Evolutionary conservation across 2,329 filamentous ascomycete genomes (phyloP).

Genomic region (Paecilomyces fulvus): DNA sequence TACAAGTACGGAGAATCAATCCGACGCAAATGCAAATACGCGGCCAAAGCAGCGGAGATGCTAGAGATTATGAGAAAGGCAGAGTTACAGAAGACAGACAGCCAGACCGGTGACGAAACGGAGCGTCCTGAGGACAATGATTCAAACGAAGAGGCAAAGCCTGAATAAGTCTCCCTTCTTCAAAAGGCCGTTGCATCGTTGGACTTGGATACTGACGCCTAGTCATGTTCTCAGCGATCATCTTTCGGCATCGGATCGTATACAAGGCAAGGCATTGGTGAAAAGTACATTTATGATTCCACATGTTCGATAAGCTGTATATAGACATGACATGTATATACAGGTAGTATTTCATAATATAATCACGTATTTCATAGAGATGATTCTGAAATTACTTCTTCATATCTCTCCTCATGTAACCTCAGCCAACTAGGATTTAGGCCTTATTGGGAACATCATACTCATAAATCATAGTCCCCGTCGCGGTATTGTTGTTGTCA

Average conservation of each 20-base stretch:
- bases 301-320: too few species aligned
- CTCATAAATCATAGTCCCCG: conserved; percentile 22
- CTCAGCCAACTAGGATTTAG: neutral
- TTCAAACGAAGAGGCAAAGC: neutral
- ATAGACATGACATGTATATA: too few species aligned
- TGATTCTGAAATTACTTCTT: neutral
- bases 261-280: too few species aligned
- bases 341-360: too few species aligned
- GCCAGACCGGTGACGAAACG: neutral
- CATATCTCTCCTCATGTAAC: neutral
- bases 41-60: conserved; percentile 13
- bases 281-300: too few species aligned
- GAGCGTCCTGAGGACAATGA: neutral
- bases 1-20: conserved; percentile 28
- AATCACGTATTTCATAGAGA: too few species aligned
- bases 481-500: conserved; percentile 25
- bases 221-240: too few species aligned
- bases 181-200: too few species aligned
- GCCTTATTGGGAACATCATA: conserved; percentile 15
- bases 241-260: too few species aligned
- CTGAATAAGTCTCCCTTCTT: neutral
- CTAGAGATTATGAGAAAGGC: neutral
- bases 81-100: neutral
- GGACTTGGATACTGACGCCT: too few species aligned
- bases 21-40: conserved; percentile 28